Evolutionary conservation across 208 protist species (phyloP), one percentile per base, ranked within the genome.

Genomic region (Trypanosomatidae sp.): DNA sequence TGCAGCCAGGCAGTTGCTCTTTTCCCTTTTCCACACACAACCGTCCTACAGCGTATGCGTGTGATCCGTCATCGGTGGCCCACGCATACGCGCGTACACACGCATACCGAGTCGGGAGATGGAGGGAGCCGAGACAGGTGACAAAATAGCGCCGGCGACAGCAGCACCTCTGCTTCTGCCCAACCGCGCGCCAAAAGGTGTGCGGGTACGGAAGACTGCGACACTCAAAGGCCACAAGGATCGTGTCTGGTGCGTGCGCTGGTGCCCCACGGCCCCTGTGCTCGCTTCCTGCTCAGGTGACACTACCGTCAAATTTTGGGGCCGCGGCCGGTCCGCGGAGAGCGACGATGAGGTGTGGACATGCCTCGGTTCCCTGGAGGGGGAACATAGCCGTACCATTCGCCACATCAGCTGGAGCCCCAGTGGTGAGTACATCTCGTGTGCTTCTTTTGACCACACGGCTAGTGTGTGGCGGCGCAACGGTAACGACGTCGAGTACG

Each of bases 181-280:
- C 10, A 13, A 30, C 2, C 17, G n/a, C 12, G 49, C 68, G 6
- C 72, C 71, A 3, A 46, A 62, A 43, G 30, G 49, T 28, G 53
- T 86, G 60, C 56, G 25, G 10, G 68, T 93, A 44, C 71, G 79
- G 60, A 83, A 69, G 33, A 80, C 91, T 8, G 87, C 76, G 0
- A 80, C 76, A 36, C 76, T 96, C 43, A 62, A 59, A 30, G 90
- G 87, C 0, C 92, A 97, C 77, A 73, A 62, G 25, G 85, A 89
- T 39, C 91, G 93, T 10, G 91, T 97, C 46, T 97, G 93, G 93
- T 92, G 85, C 46, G 85, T 95, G 41, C 82, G 88, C 44, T 96
- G 93, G 90, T 88, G 82, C 69, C 93, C 93, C 1, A 85, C 69
- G 5, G 83, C 85, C 8, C 73, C 79, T 39, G 76, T 96, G 43